These are phyloP conservation scores for Haberlea rhodopensis DNA, from an alignment of 257 asterid genomes.

Conservation along the genomic window DNA sequence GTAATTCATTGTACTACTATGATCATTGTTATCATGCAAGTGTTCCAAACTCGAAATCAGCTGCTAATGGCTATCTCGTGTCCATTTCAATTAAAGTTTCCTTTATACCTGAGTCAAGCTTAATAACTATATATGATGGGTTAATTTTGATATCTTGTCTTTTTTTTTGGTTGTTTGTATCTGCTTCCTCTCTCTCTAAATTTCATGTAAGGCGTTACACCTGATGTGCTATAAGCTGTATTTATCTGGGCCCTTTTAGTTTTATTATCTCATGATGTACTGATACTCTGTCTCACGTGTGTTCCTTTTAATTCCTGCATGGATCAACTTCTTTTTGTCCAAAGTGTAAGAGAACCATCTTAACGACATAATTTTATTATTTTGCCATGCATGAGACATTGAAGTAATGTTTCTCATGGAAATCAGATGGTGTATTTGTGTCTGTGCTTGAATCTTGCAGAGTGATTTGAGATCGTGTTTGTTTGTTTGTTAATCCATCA, in stretches of 20 bases:
- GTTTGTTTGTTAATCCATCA: not conserved
- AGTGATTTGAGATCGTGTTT: not conserved
- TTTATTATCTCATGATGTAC: not conserved
- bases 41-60: not conserved
- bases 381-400: not conserved
- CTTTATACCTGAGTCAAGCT: not conserved
- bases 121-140: too few relatives aligned
- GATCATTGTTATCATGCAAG: not conserved
- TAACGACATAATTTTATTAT: not conserved
- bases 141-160: not conserved
- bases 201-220: too few relatives aligned
- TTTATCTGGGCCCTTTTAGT: not conserved
- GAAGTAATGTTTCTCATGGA: constrained; percentile 17
- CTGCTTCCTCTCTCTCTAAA: not conserved
- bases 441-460: not conserved
- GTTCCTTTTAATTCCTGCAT: constrained; percentile 9
- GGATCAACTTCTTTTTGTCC: not conserved
- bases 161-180: not conserved
- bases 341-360: not conserved
- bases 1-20: constrained; percentile 7
- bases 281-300: not conserved
- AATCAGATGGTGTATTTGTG: not conserved
- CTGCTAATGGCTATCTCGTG: too few relatives aligned
- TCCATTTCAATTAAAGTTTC: not conserved
- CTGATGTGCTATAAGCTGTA: too few relatives aligned